Base-by-base conservation (phyloP, 495 filamentous ascomycete genomes). In the Trichoderma erinaceum region DNA sequence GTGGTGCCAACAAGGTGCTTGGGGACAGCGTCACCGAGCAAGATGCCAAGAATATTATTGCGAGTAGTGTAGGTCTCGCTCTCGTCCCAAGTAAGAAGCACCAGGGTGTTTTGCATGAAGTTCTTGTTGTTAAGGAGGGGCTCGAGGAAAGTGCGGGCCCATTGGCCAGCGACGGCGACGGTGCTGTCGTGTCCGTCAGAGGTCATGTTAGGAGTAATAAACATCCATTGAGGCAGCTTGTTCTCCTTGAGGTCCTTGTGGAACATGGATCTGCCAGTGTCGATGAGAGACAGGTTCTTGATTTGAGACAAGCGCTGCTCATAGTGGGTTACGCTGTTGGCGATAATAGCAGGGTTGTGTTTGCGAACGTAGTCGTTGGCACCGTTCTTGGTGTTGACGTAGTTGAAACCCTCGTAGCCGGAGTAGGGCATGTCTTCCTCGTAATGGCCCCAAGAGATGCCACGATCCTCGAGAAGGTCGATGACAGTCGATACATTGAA, bases 181-280 rank as follows among this genome's bases (percentile, higher is more conserved):
- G 82, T 79, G 65, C 84, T 86, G 74, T 92, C 89, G 71, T 92
- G 89, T 29, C 84, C 90, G 73, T 88, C 83, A 69, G 76, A 78
- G 5, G 78, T 52, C 89, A 92, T 90, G 79, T 91, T 91, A 16
- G 90, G 90, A 18, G 89, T 92, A 68, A 91, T 85, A 75, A 91
- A 91, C 71, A 85, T 83, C 86, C 87, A 90, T 74, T 92, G 89
- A 15, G 89, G 89, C 12, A 92, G 81, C 29, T 76, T 80, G 63
- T 85, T 72, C 66, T 80, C 75, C 66, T 81, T 76, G 29, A 90
- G 75, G 67, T 91, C 89, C 29, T 84, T 75, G 56, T 80, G 75
- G 74, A 91, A 90, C 65, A 69, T 41, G 48, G 63, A 65, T 5
- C 32, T 12, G 29, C 32, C 18, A 15, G 52, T 61, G 35, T 67